Conservation (phyloP, 192 early-diverging fungal genomes). For the Backusella australiensis region DNA sequence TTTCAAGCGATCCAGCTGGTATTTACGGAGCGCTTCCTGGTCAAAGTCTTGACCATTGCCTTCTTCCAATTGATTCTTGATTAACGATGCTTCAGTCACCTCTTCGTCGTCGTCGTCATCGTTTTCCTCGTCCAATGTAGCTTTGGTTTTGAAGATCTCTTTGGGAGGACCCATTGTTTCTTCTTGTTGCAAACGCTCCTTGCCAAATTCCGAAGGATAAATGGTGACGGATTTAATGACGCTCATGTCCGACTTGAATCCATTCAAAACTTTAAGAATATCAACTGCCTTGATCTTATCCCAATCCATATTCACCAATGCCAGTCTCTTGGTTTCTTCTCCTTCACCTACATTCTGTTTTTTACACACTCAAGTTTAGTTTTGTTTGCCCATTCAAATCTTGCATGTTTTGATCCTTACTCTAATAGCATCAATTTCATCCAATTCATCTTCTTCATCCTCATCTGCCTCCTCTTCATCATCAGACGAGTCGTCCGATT, state of each 20-base stretch:
- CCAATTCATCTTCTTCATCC: constrained; percentile 44
- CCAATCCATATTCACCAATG: constrained; percentile 95
- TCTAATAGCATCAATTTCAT: background rate
- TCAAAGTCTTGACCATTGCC: constrained; percentile 80
- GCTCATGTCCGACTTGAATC: constrained; percentile 76
- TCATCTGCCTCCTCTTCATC: constrained; percentile 43
- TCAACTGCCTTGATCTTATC: constrained; percentile 86
- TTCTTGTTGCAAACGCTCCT: constrained; percentile 70
- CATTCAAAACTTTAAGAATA: constrained; percentile 80
- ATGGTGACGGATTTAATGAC: constrained; percentile 75
- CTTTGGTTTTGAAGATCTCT: constrained; percentile 58
- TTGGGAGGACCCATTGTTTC: constrained; percentile 72
- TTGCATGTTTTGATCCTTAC: background rate
- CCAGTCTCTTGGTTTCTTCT: constrained; percentile 73
- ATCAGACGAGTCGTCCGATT: constrained; percentile 44
- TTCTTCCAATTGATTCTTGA: constrained; percentile 52
- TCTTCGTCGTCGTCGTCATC: constrained; percentile 40
- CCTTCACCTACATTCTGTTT: constrained; percentile 49
- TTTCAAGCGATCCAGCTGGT: constrained; percentile 86
- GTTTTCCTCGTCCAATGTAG: background rate
- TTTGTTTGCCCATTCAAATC: background rate
- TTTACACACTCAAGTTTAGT: background rate
- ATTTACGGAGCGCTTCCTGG: constrained; percentile 76
- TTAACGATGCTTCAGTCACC: constrained; percentile 42
- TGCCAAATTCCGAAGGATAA: constrained; percentile 89